Conservation (phyloP, 768 basidiomycete species). For the Pleurotus pulmonarius region DNA sequence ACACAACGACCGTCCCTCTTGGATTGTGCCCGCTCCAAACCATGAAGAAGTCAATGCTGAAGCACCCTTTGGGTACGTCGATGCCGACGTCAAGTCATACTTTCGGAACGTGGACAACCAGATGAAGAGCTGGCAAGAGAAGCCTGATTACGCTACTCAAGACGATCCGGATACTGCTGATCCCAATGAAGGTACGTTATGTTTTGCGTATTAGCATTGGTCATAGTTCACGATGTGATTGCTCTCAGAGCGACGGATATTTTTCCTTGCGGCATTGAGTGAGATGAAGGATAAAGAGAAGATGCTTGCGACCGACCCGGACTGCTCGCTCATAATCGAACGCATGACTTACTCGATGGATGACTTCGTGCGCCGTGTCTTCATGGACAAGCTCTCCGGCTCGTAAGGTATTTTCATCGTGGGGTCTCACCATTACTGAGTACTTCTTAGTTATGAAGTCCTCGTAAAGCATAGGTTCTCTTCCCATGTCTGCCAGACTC, state of each 20-base stretch:
- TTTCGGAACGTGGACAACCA: constrained; percentile 87
- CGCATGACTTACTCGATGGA: constrained; percentile 92
- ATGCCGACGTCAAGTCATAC: constrained; percentile 89
- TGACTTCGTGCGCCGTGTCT: constrained; percentile 90
- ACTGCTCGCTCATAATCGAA: constrained; percentile 88
- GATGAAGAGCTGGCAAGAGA: constrained; percentile 82
- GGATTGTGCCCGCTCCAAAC: constrained; percentile 52
- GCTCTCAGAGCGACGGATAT: constrained; percentile 62
- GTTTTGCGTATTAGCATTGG: neutral
- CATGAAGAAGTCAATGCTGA: constrained; percentile 46
- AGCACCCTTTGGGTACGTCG: constrained; percentile 87
- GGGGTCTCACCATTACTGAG: neutral
- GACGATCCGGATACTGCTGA: constrained; percentile 45
- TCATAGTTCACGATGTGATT: neutral
- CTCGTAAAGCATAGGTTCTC: constrained; percentile 83
- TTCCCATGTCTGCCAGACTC: constrained; percentile 92
- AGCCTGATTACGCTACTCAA: constrained; percentile 32
- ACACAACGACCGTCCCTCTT: constrained; percentile 48
- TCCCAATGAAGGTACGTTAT: constrained; percentile 64
- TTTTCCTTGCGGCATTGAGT: constrained; percentile 76
- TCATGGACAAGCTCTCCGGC: constrained; percentile 82
- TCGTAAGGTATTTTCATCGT: constrained; percentile 56
- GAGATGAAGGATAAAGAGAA: constrained; percentile 90
- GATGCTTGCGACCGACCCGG: constrained; percentile 88
- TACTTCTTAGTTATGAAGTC: constrained; percentile 48